Conservation (phyloP, 441 rosid species). For the Corymbia citriodora region DNA sequence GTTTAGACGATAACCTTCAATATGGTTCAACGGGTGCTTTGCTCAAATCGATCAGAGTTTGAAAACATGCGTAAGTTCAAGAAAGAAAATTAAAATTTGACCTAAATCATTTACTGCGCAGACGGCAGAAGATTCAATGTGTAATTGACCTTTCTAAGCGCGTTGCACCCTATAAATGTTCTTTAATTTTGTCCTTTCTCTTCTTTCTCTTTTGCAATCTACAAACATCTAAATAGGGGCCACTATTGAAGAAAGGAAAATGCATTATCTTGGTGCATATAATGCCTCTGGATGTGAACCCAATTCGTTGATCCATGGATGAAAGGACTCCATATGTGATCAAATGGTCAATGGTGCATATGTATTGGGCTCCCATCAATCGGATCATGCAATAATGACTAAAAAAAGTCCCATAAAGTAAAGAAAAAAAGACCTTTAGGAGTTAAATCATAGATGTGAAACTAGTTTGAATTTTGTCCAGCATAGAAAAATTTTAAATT, state of each 20-base stretch:
- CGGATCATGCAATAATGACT: no score
- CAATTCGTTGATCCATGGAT: neutral
- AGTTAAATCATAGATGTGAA: no score
- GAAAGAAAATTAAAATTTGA: neutral
- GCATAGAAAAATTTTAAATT: no score
- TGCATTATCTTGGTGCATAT: neutral
- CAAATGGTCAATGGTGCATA: neutral
- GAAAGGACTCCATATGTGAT: neutral
- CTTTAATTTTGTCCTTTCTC: neutral
- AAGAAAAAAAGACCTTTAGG: neutral
- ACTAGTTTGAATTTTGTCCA: no score
- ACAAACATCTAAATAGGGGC: neutral
- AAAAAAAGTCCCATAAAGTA: no score
- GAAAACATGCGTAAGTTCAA: neutral
- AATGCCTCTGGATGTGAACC: neutral
- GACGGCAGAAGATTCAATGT: neutral
- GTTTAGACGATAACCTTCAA: neutral
- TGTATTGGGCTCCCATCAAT: no score
- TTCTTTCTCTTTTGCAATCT: neutral
- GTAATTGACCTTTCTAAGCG: neutral
- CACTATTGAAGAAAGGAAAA: neutral
- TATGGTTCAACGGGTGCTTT: neutral
- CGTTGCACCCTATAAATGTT: neutral
- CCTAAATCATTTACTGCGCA: neutral
- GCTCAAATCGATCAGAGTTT: neutral